Evolutionary conservation across 1,139 yeast genomes (phyloP), one percentile per base, ranked within the genome.

Genomic region (Geotrichum fermentans): DNA sequence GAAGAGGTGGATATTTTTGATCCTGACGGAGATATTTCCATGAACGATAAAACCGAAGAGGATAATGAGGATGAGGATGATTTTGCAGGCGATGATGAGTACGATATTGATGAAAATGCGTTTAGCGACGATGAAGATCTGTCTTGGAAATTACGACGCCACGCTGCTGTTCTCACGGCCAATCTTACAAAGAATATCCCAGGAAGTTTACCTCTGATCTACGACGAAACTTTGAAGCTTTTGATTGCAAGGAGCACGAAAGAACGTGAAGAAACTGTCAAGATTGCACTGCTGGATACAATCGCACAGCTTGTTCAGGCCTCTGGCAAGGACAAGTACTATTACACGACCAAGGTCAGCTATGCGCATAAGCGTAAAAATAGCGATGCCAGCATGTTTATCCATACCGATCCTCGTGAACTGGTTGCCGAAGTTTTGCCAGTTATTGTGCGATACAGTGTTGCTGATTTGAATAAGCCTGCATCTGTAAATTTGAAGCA

Each of bases 131-230:
- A 71, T 36, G 80, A 79, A 47, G 89, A 83, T 57, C 78, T 80
- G 26, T 78, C 86, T 1, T 83, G 94, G 87, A 82, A 80, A 56
- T 64, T 87, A 32, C 72, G 95, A 52, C 71, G 78, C 38, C 75
- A 74, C 50, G 69, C 88, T 0, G 74, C 79, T 1, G 67, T 69
- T 22, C 62, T 82, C 30, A 61, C 76, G 2, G 63, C 72, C 10
- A 66, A 73, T 0, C 52, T 79, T n/a, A 66, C 74, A 14, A 59
- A 59, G 3, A 58, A 62, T 7, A 64, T 53, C 73, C 81, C 56
- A 29, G 44, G 53, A 1, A 44, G 47, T n/a, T 51, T 61, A 20
- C 58, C 63, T 0, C 37, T 42, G 2, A 50, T 62, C 21, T 62
- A 57, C 45, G 38, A 57, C n/a, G 51, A 58, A 18, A 55, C 64